Conservation (phyloP, 495 filamentous ascomycete species). For the Usnea hakonensis region DNA sequence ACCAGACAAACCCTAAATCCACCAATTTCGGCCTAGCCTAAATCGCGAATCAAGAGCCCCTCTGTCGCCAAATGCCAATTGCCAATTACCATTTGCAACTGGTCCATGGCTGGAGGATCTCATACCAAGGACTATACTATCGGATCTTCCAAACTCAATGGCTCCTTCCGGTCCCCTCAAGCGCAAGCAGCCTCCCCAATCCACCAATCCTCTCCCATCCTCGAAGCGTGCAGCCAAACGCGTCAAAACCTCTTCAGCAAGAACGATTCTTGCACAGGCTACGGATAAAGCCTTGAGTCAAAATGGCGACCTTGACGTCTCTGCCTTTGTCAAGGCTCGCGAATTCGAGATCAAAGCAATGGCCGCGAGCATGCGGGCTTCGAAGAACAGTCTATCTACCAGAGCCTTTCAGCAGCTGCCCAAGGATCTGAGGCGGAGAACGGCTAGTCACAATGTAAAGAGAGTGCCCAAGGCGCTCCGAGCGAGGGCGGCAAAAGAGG, state of each 20-base stretch:
- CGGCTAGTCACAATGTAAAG: conserved; percentile 92
- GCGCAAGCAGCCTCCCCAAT: conserved; percentile 14
- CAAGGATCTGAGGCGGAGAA: conserved; percentile 70
- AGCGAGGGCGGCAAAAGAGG: conserved; percentile 62
- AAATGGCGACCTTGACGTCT: conserved; percentile 70
- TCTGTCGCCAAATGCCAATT: background rate
- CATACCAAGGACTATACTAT: too few species aligned
- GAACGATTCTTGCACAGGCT: conserved; percentile 65
- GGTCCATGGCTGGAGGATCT: background rate
- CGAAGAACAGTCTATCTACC: conserved; percentile 56
- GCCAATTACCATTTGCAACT: background rate
- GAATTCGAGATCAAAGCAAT: conserved; percentile 85
- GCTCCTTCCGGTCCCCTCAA: conserved; percentile 13
- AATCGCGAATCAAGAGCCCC: background rate
- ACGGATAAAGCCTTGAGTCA: conserved; percentile 60
- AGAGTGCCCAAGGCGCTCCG: conserved; percentile 75
- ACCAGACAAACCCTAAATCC: background rate
- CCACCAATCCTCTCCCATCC: conserved; percentile 10
- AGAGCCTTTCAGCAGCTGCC: conserved; percentile 89
- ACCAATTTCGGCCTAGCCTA: background rate
- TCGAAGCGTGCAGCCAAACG: conserved; percentile 44
- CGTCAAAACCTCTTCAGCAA: conserved; percentile 58
- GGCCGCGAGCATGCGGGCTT: conserved; percentile 65
- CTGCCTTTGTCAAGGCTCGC: conserved; percentile 71
- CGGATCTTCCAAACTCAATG: background rate